Conservation (phyloP, 1,284 basidiomycete genomes). For the Phlebopus sp. region DNA sequence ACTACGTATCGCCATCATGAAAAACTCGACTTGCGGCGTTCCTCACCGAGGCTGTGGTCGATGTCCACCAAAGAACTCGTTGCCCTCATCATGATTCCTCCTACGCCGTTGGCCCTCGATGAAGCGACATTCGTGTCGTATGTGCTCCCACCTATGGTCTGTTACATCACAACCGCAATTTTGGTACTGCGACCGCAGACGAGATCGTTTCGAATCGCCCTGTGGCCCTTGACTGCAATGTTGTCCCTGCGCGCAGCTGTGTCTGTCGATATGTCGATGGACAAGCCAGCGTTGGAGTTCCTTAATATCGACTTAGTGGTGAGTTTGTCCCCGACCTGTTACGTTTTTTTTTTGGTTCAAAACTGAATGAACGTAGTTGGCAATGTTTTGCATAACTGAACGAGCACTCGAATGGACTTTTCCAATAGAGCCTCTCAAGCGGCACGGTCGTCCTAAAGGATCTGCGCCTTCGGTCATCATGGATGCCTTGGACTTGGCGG, state of each 20-base stretch:
- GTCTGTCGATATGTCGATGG: slow-evolving; percentile 39
- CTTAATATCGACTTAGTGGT: slow-evolving; percentile 39
- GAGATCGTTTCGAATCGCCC: slow-evolving; percentile 37
- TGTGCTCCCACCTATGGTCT: slow-evolving; percentile 39
- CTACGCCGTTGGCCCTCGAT: slow-evolving; percentile 2
- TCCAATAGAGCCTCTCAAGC: slow-evolving; percentile 6
- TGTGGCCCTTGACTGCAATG: slow-evolving; percentile 44
- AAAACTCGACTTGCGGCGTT: no score
- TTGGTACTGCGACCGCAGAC: slow-evolving; percentile 47
- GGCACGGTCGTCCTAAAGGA: slow-evolving; percentile 2
- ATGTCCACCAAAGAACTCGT: no score
- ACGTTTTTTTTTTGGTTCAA: no score
- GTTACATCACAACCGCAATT: slow-evolving; percentile 45
- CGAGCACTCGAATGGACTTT: slow-evolving; percentile 21
- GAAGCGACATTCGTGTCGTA: slow-evolving; percentile 6
- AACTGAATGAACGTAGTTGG: slow-evolving; percentile 2
- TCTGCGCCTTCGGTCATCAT: slow-evolving; percentile 11
- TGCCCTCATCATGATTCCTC: no score
- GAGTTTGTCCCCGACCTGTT: slow-evolving; percentile 7
- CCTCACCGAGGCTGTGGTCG: no score
- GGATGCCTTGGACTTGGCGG: slow-evolving; percentile 47
- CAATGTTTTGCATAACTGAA: slow-evolving; percentile 8
- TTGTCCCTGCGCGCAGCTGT: slow-evolving; percentile 40
- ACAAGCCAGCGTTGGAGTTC: slow-evolving; percentile 34
- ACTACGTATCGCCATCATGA: no score